phyloP scores from a whole-genome alignment of 2,329 filamentous ascomycete species.

The Cladosporium sp. region DNA sequence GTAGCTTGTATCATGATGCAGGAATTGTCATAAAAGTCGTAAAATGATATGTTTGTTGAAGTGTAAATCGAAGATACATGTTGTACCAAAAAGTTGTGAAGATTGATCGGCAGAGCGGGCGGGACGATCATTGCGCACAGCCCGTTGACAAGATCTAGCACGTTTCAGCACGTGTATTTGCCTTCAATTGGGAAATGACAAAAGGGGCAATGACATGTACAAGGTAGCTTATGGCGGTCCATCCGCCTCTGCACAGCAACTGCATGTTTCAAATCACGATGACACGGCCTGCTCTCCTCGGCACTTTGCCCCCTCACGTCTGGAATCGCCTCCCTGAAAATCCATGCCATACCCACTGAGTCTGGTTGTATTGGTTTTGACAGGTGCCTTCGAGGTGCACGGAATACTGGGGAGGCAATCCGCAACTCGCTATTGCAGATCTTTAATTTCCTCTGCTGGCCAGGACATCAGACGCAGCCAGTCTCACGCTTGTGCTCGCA shows the following conservation, averaged over 20 bases:
- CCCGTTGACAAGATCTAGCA: not conserved
- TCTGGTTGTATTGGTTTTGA: not conserved
- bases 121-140: not conserved
- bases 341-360: not conserved
- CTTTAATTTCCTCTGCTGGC: not conserved
- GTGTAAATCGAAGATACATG: too few species aligned
- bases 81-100: not conserved
- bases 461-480: not conserved
- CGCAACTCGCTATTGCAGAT: not conserved
- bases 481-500: not conserved
- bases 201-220: not conserved
- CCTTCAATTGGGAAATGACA: not conserved
- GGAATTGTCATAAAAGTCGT: not conserved
- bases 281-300: not conserved
- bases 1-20: not conserved
- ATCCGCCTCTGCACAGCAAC: not conserved
- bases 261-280: not conserved
- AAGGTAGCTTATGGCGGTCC: not conserved
- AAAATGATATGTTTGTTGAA: too few species aligned
- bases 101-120: not conserved
- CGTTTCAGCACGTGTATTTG: slow-evolving; percentile 1
- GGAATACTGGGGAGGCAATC: not conserved
- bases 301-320: not conserved
- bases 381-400: not conserved
- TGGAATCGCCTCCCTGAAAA: not conserved